Conservation (phyloP, 2,329 filamentous ascomycete species). For the Orbilia blumenaviensis region DNA sequence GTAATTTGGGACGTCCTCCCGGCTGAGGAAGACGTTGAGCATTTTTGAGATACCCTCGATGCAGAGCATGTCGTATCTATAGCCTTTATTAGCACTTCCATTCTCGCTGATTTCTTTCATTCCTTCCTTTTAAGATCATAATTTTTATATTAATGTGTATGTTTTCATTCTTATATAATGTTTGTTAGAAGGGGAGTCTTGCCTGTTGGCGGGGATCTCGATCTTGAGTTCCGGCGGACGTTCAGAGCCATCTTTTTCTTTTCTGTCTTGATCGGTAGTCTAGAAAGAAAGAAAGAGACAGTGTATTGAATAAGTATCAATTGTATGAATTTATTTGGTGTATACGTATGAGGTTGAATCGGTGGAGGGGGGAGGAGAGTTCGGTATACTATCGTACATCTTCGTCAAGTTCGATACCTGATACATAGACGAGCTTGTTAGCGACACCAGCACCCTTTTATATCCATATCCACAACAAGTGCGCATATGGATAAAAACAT, state of each 20-base stretch:
- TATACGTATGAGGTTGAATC: too few species aligned
- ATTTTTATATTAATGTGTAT: too few species aligned
- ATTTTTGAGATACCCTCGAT: conserved; percentile 96
- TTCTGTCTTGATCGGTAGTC: conserved; percentile 53
- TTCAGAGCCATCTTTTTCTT: conserved; percentile 72
- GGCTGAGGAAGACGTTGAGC: conserved; percentile 91
- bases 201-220: conserved; percentile 94
- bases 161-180: background rate
- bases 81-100: background rate
- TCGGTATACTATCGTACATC: too few species aligned
- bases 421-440: background rate
- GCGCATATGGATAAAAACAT: background rate
- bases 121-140: background rate
- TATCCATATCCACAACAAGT: conserved; percentile 55
- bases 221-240: conserved; percentile 95
- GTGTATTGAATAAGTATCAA: too few species aligned
- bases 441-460: conserved; percentile 57
- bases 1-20: conserved; percentile 79
- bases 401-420: conserved; percentile 91
- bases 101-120: too few species aligned
- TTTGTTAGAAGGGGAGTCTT: background rate
- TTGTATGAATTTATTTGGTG: too few species aligned
- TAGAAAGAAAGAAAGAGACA: too few species aligned
- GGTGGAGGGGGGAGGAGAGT: background rate
- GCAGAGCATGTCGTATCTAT: conserved; percentile 85